These are phyloP conservation scores for Microsporum ferrugineum DNA, from an alignment of 2,329 filamentous ascomycete species.

Conservation along the genomic window DNA sequence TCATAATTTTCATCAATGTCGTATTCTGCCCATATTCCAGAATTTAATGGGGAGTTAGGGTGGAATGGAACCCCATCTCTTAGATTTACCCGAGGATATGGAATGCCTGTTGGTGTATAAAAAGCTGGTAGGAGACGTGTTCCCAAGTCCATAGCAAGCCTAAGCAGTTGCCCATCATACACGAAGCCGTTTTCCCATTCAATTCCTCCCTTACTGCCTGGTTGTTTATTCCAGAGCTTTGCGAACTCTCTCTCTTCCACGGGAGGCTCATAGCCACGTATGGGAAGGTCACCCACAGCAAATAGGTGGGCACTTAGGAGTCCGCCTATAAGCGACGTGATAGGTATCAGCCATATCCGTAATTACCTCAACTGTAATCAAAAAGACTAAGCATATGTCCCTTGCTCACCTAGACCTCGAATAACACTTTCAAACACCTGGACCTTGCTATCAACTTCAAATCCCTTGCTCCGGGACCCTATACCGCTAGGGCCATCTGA, in stretches of 20 bases:
- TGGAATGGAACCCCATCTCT: conserved; percentile 88
- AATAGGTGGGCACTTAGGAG: conserved; percentile 89
- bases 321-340: conserved; percentile 50
- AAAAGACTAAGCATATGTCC: neutral
- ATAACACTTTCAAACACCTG: conserved; percentile 99
- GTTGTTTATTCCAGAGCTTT: conserved; percentile 30
- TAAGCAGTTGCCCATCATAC: conserved; percentile 81
- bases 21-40: conserved; percentile 15
- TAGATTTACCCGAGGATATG: conserved; percentile 88
- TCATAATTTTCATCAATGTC: conserved; percentile 12
- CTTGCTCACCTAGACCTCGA: conserved; percentile 48
- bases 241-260: conserved; percentile 28
- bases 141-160: conserved; percentile 78
- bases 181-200: conserved; percentile 63
- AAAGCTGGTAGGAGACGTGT: conserved; percentile 82
- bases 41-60: conserved; percentile 66
- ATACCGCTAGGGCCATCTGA: conserved; percentile 54
- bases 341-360: neutral
- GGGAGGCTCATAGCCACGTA: conserved; percentile 58
- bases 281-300: conserved; percentile 79
- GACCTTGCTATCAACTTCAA: conserved; percentile 94
- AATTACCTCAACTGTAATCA: neutral
- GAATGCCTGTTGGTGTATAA: conserved; percentile 78
- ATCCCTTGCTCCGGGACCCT: conserved; percentile 65
- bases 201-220: conserved; percentile 35